Evolutionary conservation across 768 basidiomycete species (phyloP), one percentile per base, ranked within the genome.

Genomic region (Calocybe gangraenosa): DNA sequence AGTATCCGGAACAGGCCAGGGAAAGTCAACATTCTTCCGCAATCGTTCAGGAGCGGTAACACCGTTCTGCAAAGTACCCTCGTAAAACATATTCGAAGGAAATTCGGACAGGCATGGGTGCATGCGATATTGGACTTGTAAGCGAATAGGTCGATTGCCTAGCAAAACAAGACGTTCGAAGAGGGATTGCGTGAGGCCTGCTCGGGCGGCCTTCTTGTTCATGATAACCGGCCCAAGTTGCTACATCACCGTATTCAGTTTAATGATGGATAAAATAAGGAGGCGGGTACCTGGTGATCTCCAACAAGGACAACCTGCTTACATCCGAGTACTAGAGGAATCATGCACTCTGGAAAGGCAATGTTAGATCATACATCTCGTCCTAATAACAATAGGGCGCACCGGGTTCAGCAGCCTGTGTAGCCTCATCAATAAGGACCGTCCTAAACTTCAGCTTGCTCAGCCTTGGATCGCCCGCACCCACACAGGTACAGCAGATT

Each of bases 201-300:
- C 96, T n/a, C 93, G 89, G 2, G 96, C 95, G 0, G 96, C 96
- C 61, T 99, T 98, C 80, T 99, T 99, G 79, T 98, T 99, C 96
- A 99, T 98, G 63, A 99, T 97, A 58, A 98, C 96, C 6, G 96
- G 96, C 1, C 96, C 96, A 40, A 98, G 84, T 76, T 98, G 96
- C 73, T 88, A 23, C n/a, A 44, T n/a, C 62, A 25, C 42, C 3
- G 31, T 42, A 2, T 45, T 48, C 21, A 50, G 36, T 21, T 37
- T 5, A 22, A 28, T 2, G 21, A 22, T 23, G 18, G 15, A 11
- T n/a, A 28, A 10, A 19, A 13, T 15, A 11, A 20, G 30, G 18
- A 35, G 35, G 30, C 55, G 58, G 51, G 18, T 56, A 71, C 72
- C 62, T 75, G 91, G 64, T 96, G 90, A 68, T 97, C 95, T 42